Evolutionary conservation across 2,329 filamentous ascomycete genomes (phyloP), one percentile per base, ranked within the genome.

Genomic region (Paecilomyces formosus): DNA sequence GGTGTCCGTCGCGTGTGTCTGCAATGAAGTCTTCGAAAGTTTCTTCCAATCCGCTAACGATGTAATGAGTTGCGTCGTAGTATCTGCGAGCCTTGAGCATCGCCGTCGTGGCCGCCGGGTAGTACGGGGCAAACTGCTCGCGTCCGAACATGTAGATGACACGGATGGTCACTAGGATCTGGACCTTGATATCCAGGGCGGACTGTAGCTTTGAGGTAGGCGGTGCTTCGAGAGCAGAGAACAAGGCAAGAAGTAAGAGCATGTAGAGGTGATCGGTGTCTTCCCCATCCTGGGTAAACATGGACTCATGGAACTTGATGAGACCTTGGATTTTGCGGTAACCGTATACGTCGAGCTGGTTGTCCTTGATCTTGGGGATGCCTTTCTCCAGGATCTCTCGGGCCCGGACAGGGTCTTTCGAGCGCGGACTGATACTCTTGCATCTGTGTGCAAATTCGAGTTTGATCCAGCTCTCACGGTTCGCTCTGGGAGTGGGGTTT

Each of bases 321-420:
- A 78, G 61, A 3, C 68, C 68, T 58, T 78, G 76, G 4, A 78
- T 62, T 59, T 77, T 77, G 7, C 75, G 70, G 58, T 77, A 77
- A 26, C 73, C 75, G 45, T 72, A 70, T 21, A 76, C 71, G 56
- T 77, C 75, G 61, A 78, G 70, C 2, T 64, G 66, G 26, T 69
- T 68, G 0, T 70, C 66, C 21, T 63, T 65, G 30, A 78, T 75
- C 28, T 71, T 70, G 50, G 62, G 62, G 12, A 76, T 70, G 1
- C 69, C 74, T 54, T 72, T 75, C 52, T 67, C 67, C 21, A 78
- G 67, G 67, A 76, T 74, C 52, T 73, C 70, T 52, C 64, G 66
- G 4, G 73, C 74, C 58, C 72, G 71, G 5, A 54, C 63, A 12
- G 70, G 69, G 57, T 77, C 73, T 51, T 74, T 74, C 1, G 73